A percentile compares a stretch with the other conserved stretches of the same genome.
Conservation (phyloP, 2,329 filamentous ascomycete genomes). For the Nemania diffusa region DNA sequence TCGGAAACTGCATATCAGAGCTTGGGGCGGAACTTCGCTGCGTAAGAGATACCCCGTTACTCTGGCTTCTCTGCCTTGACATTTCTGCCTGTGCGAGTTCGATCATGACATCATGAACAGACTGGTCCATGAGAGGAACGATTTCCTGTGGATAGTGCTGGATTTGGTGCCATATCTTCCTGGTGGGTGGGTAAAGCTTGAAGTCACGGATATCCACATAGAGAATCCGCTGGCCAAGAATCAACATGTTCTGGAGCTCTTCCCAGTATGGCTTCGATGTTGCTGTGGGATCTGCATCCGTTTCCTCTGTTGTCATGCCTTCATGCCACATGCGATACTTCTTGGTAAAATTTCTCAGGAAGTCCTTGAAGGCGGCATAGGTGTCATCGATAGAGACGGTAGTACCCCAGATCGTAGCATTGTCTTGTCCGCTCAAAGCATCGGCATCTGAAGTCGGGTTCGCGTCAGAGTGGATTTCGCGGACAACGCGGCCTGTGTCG, state of each 20-base stretch:
- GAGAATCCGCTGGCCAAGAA: constrained; percentile 82
- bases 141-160: constrained; percentile 96
- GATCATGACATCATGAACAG: constrained; percentile 91
- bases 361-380: constrained; percentile 88
- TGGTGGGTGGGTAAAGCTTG: constrained; percentile 89
- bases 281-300: constrained; percentile 73
- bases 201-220: constrained; percentile 91
- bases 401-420: constrained; percentile 93
- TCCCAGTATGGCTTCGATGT: constrained; percentile 85
- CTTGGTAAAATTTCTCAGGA: constrained; percentile 87
- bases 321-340: constrained; percentile 95
- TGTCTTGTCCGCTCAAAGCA: constrained; percentile 81
- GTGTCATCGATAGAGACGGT: constrained; percentile 94
- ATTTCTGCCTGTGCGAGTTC: constrained; percentile 86
- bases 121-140: constrained; percentile 95
- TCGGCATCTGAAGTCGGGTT: constrained; percentile 94
- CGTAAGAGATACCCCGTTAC: constrained; percentile 54
- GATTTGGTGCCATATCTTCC: constrained; percentile 94
- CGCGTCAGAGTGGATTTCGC: constrained; percentile 68
- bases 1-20: constrained; percentile 80
- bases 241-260: constrained; percentile 89
- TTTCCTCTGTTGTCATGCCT: constrained; percentile 81
- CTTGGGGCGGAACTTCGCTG: constrained; percentile 69
- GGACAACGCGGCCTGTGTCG: constrained; percentile 66
- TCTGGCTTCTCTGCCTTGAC: constrained; percentile 67